Conservation (phyloP, 148 eudicot genomes). For the Cornus suecica region DNA sequence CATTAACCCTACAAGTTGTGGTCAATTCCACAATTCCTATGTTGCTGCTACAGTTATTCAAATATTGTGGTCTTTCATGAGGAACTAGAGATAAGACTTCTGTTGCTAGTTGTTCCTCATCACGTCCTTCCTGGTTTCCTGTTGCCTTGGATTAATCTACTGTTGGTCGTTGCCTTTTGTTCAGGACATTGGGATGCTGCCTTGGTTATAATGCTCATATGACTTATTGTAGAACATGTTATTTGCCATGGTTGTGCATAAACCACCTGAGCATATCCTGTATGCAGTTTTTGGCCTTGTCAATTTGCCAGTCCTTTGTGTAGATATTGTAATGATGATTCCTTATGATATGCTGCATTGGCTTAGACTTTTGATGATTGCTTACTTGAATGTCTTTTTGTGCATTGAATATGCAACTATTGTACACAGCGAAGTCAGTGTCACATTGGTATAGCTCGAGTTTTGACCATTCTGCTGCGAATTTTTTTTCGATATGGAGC, state of each 20-base stretch:
- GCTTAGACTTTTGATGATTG: background rate
- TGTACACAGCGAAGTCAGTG: background rate
- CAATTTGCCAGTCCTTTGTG: background rate
- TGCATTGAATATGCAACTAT: background rate
- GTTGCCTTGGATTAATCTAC: too few relatives aligned
- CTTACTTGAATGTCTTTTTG: background rate
- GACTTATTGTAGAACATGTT: background rate
- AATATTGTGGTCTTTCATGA: background rate
- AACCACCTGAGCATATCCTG: background rate
- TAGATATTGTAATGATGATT: background rate
- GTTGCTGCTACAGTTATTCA: background rate
- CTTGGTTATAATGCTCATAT: background rate
- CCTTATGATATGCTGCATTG: background rate
- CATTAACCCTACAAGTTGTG: background rate
- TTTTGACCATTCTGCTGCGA: background rate
- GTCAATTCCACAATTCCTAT: background rate
- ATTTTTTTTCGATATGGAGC: background rate
- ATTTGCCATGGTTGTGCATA: background rate
- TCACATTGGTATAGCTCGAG: background rate
- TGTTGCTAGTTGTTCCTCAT: background rate
- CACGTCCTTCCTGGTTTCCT: background rate
- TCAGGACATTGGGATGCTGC: background rate
- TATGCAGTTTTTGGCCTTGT: background rate
- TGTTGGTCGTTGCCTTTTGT: too few relatives aligned
- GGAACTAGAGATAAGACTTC: background rate